Conservation (phyloP, 345 rosid species). For the Hibiscus trionum region DNA sequence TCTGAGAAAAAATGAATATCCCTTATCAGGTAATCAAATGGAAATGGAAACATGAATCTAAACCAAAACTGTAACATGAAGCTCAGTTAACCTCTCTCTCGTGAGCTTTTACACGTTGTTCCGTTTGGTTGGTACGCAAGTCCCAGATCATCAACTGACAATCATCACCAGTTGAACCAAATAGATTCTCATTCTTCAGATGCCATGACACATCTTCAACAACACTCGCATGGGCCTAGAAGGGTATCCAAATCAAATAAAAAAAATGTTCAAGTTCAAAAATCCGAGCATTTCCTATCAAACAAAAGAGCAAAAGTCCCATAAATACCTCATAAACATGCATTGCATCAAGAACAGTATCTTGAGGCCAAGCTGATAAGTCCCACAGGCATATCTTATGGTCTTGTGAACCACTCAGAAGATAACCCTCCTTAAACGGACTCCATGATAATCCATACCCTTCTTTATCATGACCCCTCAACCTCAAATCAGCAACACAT, state of each 20-base stretch:
- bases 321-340: slow-evolving; percentile 60
- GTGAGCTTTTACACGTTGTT: slow-evolving; percentile 65
- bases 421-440: slow-evolving; percentile 71
- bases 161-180: slow-evolving; percentile 90
- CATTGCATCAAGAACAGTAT: slow-evolving; percentile 54
- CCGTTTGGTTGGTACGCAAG: slow-evolving; percentile 59
- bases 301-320: background rate
- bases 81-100: slow-evolving; percentile 57
- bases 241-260: slow-evolving; percentile 11
- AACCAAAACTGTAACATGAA: background rate
- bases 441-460: slow-evolving; percentile 97
- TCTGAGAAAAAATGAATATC: slow-evolving; percentile 27
- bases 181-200: slow-evolving; percentile 65
- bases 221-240: slow-evolving; percentile 65
- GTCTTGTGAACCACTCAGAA: slow-evolving; percentile 88
- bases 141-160: slow-evolving; percentile 84
- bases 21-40: background rate
- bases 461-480: slow-evolving; percentile 85
- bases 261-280: background rate
- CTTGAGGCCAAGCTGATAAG: slow-evolving; percentile 46
- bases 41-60: background rate
- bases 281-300: background rate
- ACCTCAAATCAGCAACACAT: slow-evolving; percentile 74
- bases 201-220: slow-evolving; percentile 94
- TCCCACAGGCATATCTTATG: slow-evolving; percentile 85